phyloP scores from a whole-genome alignment of 768 basidiomycete species.

The Mrakia blollopis region DNA sequence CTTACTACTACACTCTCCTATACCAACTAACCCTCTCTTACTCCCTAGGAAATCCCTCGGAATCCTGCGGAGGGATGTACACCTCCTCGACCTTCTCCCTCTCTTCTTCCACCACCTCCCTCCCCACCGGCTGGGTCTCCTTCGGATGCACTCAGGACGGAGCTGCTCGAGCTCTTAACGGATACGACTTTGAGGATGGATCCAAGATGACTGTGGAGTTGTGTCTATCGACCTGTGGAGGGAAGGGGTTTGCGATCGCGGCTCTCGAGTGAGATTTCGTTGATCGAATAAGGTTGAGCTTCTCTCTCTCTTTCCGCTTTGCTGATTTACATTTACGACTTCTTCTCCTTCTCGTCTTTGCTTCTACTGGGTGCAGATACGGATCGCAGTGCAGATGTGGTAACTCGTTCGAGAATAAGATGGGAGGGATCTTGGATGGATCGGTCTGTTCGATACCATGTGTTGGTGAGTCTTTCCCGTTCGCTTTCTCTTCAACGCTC shows the following conservation, averaged over 20 bases:
- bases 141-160: slow-evolving; percentile 4
- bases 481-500: neutral
- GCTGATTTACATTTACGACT: too few species aligned
- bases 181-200: neutral
- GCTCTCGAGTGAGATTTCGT: neutral
- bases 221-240: neutral
- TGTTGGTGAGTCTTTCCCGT: neutral
- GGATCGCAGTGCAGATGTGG: neutral
- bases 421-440: neutral
- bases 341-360: neutral
- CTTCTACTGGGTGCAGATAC: neutral
- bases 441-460: neutral
- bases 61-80: slow-evolving; percentile 5
- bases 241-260: neutral
- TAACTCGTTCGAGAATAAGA: neutral
- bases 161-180: neutral
- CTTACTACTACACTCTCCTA: neutral
- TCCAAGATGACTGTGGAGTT: neutral
- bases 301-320: too few species aligned
- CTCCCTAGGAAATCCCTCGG: neutral
- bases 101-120: neutral
- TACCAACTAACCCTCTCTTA: neutral
- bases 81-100: neutral
- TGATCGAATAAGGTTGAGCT: too few species aligned
- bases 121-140: slow-evolving; percentile 1